A percentile compares a stretch with the other conserved stretches of the same genome.
phyloP scores from a whole-genome alignment of 768 basidiomycete genomes.

The Russula emetica region DNA sequence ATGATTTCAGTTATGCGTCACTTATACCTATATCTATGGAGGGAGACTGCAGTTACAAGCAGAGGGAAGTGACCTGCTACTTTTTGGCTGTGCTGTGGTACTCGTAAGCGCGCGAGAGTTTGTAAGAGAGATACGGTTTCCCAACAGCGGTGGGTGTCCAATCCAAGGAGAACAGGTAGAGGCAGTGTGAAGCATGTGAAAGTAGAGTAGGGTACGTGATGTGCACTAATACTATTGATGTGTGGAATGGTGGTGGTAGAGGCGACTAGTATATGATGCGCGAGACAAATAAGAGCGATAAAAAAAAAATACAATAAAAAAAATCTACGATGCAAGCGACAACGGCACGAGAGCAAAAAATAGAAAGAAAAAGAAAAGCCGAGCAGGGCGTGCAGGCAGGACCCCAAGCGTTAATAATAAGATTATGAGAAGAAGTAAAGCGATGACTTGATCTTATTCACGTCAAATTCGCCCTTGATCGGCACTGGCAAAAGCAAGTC shows the following conservation, averaged over 20 bases:
- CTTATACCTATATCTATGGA: too few relatives aligned
- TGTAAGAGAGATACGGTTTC: too few relatives aligned
- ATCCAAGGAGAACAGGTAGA: not conserved
- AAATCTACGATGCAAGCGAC: not conserved
- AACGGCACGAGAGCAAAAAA: not conserved
- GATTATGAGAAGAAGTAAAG: constrained; percentile 91
- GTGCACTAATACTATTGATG: constrained; percentile 9
- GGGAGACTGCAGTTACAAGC: too few relatives aligned
- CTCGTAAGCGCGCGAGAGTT: too few relatives aligned
- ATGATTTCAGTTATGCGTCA: too few relatives aligned
- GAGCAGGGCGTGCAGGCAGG: not conserved
- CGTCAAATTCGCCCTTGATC: constrained; percentile 79
- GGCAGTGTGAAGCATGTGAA: too few relatives aligned
- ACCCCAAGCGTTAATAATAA: not conserved
- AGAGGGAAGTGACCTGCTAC: too few relatives aligned
- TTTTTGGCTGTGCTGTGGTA: too few relatives aligned
- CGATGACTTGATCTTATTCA: constrained; percentile 73
- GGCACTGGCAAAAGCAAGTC: constrained; percentile 81
- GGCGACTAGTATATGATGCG: not conserved
- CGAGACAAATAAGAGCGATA: constrained; percentile 14
- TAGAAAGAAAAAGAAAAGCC: too few relatives aligned
- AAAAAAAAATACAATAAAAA: not conserved
- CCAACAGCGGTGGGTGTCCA: not conserved
- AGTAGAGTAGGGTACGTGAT: constrained; percentile 3
- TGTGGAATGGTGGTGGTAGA: not conserved